These are phyloP conservation scores for Triangularia verruculosa DNA, from an alignment of 2,329 filamentous ascomycete genomes.

Conservation along the genomic window DNA sequence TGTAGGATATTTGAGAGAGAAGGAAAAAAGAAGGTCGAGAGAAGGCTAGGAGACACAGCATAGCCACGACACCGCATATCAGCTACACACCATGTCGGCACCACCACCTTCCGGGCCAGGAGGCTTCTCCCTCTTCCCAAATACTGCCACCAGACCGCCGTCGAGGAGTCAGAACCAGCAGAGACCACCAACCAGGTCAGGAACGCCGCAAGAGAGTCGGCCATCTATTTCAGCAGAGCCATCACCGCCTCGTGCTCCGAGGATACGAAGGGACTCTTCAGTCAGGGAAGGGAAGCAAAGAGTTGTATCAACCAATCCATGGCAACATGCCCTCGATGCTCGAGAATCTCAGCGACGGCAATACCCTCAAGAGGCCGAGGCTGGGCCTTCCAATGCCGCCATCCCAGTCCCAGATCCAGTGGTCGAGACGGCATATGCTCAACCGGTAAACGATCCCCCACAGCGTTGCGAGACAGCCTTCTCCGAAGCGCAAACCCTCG, in stretches of 20 bases:
- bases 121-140: slow-evolving; percentile 59
- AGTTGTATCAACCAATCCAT: slow-evolving; percentile 26
- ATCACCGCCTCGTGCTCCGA: slow-evolving; percentile 33
- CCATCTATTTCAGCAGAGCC: slow-evolving; percentile 24
- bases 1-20: background rate
- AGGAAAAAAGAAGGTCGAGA: background rate
- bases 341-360: slow-evolving; percentile 8
- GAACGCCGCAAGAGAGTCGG: slow-evolving; percentile 37
- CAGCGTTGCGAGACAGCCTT: slow-evolving; percentile 50
- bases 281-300: slow-evolving; percentile 36
- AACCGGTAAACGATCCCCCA: slow-evolving; percentile 43
- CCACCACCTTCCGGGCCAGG: slow-evolving; percentile 38
- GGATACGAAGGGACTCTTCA: slow-evolving; percentile 33
- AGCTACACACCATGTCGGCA: slow-evolving; percentile 37
- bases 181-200: slow-evolving; percentile 29
- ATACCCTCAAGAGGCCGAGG: slow-evolving; percentile 3
- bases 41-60: slow-evolving; percentile 1
- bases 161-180: slow-evolving; percentile 42
- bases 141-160: slow-evolving; percentile 41
- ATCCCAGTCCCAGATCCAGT: slow-evolving; percentile 18
- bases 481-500: slow-evolving; percentile 49
- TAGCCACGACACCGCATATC: background rate
- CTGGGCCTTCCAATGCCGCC: slow-evolving; percentile 15
- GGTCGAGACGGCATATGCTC: slow-evolving; percentile 27
- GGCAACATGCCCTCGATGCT: slow-evolving; percentile 27